Conservation (phyloP, 1,284 basidiomycete genomes). For the Mycena citricolor region DNA sequence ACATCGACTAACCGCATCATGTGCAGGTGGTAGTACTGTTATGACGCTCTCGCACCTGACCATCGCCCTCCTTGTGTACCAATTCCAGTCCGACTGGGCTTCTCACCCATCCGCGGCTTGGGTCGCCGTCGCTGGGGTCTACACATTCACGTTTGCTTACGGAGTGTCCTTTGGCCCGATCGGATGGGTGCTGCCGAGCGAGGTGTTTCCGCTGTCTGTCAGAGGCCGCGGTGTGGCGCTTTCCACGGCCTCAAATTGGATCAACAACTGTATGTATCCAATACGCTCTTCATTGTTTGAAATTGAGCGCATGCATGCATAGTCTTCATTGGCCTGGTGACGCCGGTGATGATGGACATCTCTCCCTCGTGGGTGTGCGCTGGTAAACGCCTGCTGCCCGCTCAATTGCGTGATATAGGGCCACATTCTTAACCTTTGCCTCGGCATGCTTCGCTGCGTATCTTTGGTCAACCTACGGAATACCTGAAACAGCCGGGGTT, state of each 20-base stretch:
- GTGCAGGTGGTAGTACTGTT: constrained; percentile 59
- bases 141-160: constrained; percentile 80
- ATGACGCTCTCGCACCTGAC: constrained; percentile 75
- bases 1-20: neutral
- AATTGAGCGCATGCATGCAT: constrained; percentile 5
- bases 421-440: constrained; percentile 69
- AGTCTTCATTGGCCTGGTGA: constrained; percentile 82
- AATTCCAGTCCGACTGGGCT: constrained; percentile 55
- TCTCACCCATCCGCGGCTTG: constrained; percentile 58
- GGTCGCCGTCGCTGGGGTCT: constrained; percentile 66
- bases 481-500: constrained; percentile 77
- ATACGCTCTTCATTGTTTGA: constrained; percentile 20
- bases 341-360: constrained; percentile 66
- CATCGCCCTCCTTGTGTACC: constrained; percentile 64
- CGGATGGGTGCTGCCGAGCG: constrained; percentile 80
- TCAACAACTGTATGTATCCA: constrained; percentile 66
- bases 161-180: constrained; percentile 84
- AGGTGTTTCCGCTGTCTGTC: constrained; percentile 86
- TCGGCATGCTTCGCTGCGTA: constrained; percentile 63
- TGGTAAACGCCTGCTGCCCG: neutral
- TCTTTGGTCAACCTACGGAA: constrained; percentile 63
- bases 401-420: constrained; percentile 35
- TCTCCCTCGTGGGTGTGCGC: constrained; percentile 52
- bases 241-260: constrained; percentile 84
- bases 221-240: constrained; percentile 82